Conservation (phyloP, 2,329 filamentous ascomycete species). For the Arthroderma uncinatum region DNA sequence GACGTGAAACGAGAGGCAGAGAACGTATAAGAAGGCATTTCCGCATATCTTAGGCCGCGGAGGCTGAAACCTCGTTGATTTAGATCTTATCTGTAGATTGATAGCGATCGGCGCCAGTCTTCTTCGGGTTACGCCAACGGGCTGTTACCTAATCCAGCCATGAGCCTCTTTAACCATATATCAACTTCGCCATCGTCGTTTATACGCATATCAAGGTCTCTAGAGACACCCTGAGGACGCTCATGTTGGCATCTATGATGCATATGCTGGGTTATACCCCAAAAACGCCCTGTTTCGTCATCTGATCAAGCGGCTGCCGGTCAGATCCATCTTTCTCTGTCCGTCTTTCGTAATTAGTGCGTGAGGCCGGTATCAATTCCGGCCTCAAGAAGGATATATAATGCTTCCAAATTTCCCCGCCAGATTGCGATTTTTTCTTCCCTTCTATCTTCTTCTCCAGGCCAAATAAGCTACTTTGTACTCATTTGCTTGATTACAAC, state of each 20-base stretch:
- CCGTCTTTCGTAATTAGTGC: constrained; percentile 29
- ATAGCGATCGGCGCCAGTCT: background rate
- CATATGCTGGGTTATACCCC: constrained; percentile 4
- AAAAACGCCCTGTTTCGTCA: constrained; percentile 5
- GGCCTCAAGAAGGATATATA: constrained; percentile 35
- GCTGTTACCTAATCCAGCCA: background rate
- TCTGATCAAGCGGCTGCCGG: constrained; percentile 14
- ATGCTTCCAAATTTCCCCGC: constrained; percentile 17
- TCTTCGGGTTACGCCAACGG: background rate
- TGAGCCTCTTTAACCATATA: background rate
- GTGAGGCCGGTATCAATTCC: constrained; percentile 38
- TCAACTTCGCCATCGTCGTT: background rate
- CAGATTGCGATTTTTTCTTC: constrained; percentile 17
- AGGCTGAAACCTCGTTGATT: background rate
- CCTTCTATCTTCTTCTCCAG: constrained; percentile 19
- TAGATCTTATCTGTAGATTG: background rate
- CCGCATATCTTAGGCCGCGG: background rate
- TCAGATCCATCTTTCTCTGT: constrained; percentile 17
- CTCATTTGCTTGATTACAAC: constrained; percentile 6
- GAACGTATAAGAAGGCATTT: background rate
- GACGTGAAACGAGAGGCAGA: background rate
- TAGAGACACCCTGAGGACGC: background rate
- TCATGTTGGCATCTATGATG: constrained; percentile 6
- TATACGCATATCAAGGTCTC: background rate
- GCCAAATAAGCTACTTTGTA: constrained; percentile 15